These are phyloP conservation scores for Ceratocystiopsis minuta DNA, from an alignment of 2,329 filamentous ascomycete species.

Conservation along the genomic window DNA sequence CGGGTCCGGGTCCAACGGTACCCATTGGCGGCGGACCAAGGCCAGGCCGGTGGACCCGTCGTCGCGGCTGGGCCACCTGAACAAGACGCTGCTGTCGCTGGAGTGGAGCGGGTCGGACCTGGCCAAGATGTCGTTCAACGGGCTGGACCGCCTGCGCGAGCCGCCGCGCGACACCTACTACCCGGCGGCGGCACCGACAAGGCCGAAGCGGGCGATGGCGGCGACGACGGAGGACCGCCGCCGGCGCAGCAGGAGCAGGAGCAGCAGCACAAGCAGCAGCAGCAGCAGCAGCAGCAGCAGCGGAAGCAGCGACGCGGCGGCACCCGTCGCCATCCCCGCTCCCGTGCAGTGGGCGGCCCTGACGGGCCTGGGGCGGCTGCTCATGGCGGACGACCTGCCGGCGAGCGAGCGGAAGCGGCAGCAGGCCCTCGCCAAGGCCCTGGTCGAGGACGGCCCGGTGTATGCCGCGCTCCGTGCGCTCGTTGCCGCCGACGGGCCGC, in stretches of 20 bases:
- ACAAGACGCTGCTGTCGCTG: conserved; percentile 5
- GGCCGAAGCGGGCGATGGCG: no score
- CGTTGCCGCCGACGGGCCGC: conserved; percentile 27
- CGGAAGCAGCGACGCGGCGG: neutral
- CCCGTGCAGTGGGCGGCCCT: conserved; percentile 30
- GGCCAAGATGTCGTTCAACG: neutral
- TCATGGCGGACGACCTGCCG: conserved; percentile 35
- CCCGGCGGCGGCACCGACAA: no score
- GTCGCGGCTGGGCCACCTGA: conserved; percentile 5
- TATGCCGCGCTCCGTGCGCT: conserved; percentile 32
- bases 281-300: neutral
- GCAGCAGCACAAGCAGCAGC: no score
- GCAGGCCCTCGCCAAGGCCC: conserved; percentile 25
- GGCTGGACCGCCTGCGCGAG: no score
- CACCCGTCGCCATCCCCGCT: conserved; percentile 19
- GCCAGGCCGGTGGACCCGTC: neutral
- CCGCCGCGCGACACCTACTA: conserved; percentile 6
- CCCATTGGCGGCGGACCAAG: neutral
- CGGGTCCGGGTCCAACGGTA: no score
- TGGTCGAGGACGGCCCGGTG: conserved; percentile 31
- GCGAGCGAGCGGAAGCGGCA: neutral
- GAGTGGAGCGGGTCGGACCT: conserved; percentile 6
- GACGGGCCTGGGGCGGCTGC: conserved; percentile 37
- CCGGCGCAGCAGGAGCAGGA: no score
- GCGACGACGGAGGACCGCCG: no score